Conservation (phyloP, 179 eudicot species). For the Nepenthes alata region DNA sequence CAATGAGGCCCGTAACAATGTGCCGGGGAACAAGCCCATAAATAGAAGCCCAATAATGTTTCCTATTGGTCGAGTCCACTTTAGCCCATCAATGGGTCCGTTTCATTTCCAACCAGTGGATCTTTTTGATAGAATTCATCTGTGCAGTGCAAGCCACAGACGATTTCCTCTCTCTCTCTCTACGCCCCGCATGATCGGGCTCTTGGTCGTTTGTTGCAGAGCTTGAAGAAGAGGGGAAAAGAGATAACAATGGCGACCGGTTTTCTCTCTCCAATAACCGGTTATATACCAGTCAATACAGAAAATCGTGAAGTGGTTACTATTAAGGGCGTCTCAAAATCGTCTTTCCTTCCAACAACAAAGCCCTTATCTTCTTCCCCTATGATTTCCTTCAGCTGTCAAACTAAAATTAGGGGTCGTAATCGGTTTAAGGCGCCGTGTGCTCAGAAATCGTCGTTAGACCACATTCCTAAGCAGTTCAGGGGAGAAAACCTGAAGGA, state of each 20-base stretch:
- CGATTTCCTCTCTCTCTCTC: neutral
- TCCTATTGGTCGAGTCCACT: too few species aligned
- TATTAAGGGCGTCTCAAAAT: constrained; percentile 12
- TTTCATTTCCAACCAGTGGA: too few species aligned
- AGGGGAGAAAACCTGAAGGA: constrained; percentile 58
- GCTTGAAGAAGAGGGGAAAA: neutral
- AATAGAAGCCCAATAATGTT: too few species aligned
- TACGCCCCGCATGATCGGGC: neutral
- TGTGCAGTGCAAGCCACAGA: too few species aligned
- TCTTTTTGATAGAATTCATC: too few species aligned
- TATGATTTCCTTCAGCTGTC: constrained; percentile 8
- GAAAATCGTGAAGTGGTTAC: constrained; percentile 15
- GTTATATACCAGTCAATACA: constrained; percentile 8
- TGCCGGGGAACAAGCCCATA: too few species aligned
- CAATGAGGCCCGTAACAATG: too few species aligned
- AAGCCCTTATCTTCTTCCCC: constrained; percentile 20
- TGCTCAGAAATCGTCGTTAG: constrained; percentile 32
- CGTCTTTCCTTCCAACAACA: constrained; percentile 30
- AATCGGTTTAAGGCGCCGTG: constrained; percentile 31
- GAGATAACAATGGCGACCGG: constrained; percentile 32
- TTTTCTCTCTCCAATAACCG: constrained; percentile 30
- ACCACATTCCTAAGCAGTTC: constrained; percentile 67
- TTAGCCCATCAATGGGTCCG: too few species aligned
- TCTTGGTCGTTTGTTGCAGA: neutral
- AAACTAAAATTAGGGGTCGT: constrained; percentile 8